Base-by-base conservation (phyloP, 805 yeast species). In the Yarrowia yakushimensis region DNA sequence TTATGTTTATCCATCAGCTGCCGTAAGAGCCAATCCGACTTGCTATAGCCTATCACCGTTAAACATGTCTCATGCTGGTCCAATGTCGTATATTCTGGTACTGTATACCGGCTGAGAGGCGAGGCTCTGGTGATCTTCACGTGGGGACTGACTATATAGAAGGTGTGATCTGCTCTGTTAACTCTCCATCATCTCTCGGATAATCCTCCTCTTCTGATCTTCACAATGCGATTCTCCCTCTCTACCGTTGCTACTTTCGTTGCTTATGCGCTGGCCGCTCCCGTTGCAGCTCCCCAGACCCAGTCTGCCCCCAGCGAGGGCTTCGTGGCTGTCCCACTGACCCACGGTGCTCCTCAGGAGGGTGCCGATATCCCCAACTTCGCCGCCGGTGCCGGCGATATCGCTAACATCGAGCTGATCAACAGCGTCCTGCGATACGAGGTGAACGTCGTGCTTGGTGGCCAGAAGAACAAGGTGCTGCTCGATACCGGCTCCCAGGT, bases 401-500 rank as follows among this genome's bases (percentile, higher is more conserved):
- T 48, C 20, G 8, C 55, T n/a, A n/a, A n/a, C 22, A n/a, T 31
- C 9, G 22, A 48, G 55, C 20, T 48, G 39, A 22, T 48, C 25
- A 70, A 72, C 66, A 39, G 62, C 20, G 55, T 48, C 37, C 30
- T 59, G 55, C 22, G 65, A 13, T 69, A 66, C 62, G 52, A 66
- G 42, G 69, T 74, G 4, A 64, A 67, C 39, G 65, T 76, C 22
- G 39, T 68, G 27, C 55, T 87, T 6, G 93, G 93, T 10, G 55
- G 55, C 18, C 55, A 48, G 39, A 48, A 48, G 55, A 15, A 22
- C 39, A 31, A 22, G 28, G 55, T 33, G n/a, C 39, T 15, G 12
- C 15, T 48, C 3, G 55, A 48, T 11, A 48, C 55, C 15, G 55
- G 55, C 28, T 48, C 55, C 27, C 15, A 10, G n/a, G 31, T 31